Percentiles rank a stretch among this genome's conserved stretches.
phyloP scores from a whole-genome alignment of 2,329 filamentous ascomycete genomes.

The Neospermospora avenae region DNA sequence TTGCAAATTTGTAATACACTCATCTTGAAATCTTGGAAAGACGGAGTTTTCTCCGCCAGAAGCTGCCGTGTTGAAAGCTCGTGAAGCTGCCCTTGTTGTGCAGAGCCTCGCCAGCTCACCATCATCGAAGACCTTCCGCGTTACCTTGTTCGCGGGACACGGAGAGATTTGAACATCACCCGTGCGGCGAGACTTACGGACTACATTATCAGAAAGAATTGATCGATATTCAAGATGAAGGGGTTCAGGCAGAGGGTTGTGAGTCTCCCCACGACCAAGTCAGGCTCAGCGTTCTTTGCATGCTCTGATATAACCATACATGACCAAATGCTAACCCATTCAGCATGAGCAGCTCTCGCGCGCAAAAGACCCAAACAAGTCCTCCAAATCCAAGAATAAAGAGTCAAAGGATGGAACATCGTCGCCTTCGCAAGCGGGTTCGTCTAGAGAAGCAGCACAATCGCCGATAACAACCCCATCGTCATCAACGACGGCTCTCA shows the following conservation, averaged over 20 bases:
- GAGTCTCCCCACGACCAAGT: conserved; percentile 42
- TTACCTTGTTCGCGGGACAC: not conserved
- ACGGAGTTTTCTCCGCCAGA: not conserved
- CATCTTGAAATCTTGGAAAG: not conserved
- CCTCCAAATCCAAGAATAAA: conserved; percentile 68
- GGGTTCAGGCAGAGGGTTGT: conserved; percentile 97
- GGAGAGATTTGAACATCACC: not conserved
- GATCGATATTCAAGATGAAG: conserved; percentile 69
- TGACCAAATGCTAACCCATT: conserved; percentile 43
- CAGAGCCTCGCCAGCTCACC: not conserved
- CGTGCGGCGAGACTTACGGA: not conserved
- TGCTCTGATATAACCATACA: conserved; percentile 11
- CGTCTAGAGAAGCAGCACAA: conserved; percentile 52
- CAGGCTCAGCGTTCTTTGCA: not conserved
- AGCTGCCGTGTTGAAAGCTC: not conserved
- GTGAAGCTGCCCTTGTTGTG: not conserved
- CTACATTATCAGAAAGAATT: not conserved
- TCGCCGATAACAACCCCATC: conserved; percentile 72
- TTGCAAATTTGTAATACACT: not conserved
- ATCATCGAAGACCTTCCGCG: not conserved
- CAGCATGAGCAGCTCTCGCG: conserved; percentile 83
- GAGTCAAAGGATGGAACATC: conserved; percentile 73
- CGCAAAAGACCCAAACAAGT: conserved; percentile 81
- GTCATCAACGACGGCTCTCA: conserved; percentile 83
- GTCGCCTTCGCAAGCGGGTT: conserved; percentile 60